Evolutionary conservation across 2,329 filamentous ascomycete genomes (phyloP).

Genomic region (Graphiopsis chlorocephala): DNA sequence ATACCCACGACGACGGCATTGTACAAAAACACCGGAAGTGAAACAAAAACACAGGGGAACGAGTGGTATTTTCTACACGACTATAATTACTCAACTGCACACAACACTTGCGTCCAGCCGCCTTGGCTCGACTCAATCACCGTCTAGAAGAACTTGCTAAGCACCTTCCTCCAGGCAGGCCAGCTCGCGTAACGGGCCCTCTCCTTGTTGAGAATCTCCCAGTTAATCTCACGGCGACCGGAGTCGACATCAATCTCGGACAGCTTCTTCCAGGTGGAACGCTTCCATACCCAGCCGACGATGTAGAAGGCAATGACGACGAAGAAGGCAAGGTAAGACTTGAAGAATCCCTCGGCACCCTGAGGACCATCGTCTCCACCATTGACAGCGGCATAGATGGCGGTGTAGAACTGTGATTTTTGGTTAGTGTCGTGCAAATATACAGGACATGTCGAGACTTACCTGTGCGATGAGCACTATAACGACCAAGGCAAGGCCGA

Average conservation of each 20-base stretch:
- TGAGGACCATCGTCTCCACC: constrained; percentile 12
- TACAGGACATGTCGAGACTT: constrained; percentile 37
- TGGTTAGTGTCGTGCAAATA: constrained; percentile 38
- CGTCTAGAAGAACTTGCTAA: constrained; percentile 29
- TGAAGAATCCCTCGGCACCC: constrained; percentile 26
- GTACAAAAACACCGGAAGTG: neutral
- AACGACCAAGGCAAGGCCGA: constrained; percentile 40
- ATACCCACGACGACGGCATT: neutral
- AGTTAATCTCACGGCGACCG: constrained; percentile 63
- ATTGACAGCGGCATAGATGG: constrained; percentile 23
- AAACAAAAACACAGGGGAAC: neutral
- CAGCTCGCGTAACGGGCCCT: constrained; percentile 50
- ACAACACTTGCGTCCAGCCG: neutral
- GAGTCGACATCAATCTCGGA: constrained; percentile 65
- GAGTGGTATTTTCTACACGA: neutral
- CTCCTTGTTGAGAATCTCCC: constrained; percentile 60
- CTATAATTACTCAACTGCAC: neutral
- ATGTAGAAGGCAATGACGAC: constrained; percentile 31
- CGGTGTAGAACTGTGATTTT: constrained; percentile 43
- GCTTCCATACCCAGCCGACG: constrained; percentile 41
- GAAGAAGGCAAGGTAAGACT: constrained; percentile 30
- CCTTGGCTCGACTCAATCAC: neutral
- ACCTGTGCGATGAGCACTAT: constrained; percentile 39
- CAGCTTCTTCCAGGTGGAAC: constrained; percentile 56
- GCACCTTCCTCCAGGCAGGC: constrained; percentile 49